A percentile compares a stretch with the other conserved stretches of the same genome.
phyloP scores from a whole-genome alignment of 2,329 filamentous ascomycete species.

The Microsporum ferrugineum region DNA sequence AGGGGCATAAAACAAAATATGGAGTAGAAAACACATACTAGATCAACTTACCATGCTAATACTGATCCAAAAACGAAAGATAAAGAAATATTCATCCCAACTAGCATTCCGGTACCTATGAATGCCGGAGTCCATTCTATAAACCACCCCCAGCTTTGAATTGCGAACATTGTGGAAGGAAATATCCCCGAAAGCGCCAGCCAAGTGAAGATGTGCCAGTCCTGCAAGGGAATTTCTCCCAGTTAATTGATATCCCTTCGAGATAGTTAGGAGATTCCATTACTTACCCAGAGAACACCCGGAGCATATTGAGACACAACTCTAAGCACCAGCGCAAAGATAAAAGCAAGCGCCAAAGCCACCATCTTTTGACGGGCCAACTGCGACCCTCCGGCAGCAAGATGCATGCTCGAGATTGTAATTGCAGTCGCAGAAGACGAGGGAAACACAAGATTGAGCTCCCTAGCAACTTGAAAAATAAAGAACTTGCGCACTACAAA shows the following conservation, averaged over 20 bases:
- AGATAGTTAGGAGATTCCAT: background rate
- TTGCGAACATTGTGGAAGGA: constrained; percentile 1
- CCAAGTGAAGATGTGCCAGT: constrained; percentile 45
- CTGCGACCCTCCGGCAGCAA: constrained; percentile 40
- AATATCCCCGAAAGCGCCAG: constrained; percentile 15
- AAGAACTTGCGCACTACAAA: constrained; percentile 51
- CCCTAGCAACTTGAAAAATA: constrained; percentile 39
- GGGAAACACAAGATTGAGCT: constrained; percentile 50
- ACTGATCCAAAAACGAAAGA: constrained; percentile 49
- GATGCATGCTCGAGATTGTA: constrained; percentile 53
- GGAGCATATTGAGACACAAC: constrained; percentile 49
- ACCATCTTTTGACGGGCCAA: constrained; percentile 48
- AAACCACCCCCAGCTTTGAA: constrained; percentile 52
- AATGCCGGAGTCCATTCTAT: constrained; percentile 51
- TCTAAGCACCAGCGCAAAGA: constrained; percentile 41
- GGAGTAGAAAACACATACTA: constrained; percentile 14
- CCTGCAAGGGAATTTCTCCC: background rate
- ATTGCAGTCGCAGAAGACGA: constrained; percentile 50
- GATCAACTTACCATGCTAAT: constrained; percentile 36
- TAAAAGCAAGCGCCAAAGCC: constrained; percentile 43
- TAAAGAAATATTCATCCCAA: constrained; percentile 47
- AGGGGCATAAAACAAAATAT: background rate
- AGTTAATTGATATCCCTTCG: background rate
- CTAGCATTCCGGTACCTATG: constrained; percentile 49
- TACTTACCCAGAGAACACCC: constrained; percentile 44